A percentile compares a stretch with the other conserved stretches of the same genome.
Evolutionary conservation across 805 yeast species (phyloP).

Genomic region (Debaryomyces maramus): DNA sequence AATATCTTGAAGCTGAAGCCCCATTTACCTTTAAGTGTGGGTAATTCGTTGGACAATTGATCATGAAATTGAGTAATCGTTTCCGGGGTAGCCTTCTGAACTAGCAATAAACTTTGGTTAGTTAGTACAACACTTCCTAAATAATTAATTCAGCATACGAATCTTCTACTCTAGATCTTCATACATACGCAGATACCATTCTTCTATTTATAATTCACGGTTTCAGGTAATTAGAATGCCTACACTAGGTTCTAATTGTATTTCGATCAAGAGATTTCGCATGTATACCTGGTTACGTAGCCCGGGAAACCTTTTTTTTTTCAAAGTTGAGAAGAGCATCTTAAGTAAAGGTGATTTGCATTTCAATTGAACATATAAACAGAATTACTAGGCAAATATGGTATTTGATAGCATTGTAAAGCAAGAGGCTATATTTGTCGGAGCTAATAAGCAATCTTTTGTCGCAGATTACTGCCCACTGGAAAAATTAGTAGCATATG

Average conservation of each 20-base stretch:
- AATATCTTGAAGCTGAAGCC: conserved; percentile 65
- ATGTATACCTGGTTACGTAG: neutral
- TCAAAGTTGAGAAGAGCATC: conserved; percentile 2
- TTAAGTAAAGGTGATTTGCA: too few species aligned
- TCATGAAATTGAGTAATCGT: conserved; percentile 72
- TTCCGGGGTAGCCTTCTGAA: conserved; percentile 50
- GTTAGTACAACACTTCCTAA: conserved; percentile 5
- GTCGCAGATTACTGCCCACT: conserved; percentile 51
- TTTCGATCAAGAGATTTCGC: neutral
- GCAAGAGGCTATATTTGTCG: conserved; percentile 63
- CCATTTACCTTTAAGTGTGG: conserved; percentile 65
- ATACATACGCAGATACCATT: conserved; percentile 42
- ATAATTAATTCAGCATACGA: neutral
- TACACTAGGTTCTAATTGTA: too few species aligned
- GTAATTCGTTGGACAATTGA: conserved; percentile 64
- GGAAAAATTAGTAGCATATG: conserved; percentile 58
- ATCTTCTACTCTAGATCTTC: neutral
- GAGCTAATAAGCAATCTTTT: conserved; percentile 68
- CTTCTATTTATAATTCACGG: neutral
- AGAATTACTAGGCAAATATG: too few species aligned
- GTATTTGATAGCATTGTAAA: neutral
- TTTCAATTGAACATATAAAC: too few species aligned
- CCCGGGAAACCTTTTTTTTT: neutral
- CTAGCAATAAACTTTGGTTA: conserved; percentile 31
- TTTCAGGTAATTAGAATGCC: too few species aligned